A percentile compares a stretch with the other conserved stretches of the same genome.
Evolutionary conservation across 1,284 basidiomycete species (phyloP).

Genomic region (Fomitopsis palustris): DNA sequence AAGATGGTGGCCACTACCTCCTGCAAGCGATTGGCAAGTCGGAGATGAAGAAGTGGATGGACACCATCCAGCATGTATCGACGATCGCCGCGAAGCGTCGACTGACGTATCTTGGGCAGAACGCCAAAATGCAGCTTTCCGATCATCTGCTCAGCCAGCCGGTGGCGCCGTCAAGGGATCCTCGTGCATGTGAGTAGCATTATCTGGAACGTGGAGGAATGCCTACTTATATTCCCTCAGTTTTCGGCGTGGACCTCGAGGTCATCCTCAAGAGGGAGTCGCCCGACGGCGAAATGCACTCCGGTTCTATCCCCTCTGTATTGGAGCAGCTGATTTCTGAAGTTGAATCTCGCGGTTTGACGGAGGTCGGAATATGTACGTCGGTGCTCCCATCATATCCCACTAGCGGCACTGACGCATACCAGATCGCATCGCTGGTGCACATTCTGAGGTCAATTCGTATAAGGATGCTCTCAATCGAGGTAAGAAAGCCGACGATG

Average conservation of each 20-base stretch:
- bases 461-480: conserved; percentile 73
- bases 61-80: conserved; percentile 65
- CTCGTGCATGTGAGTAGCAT: conserved; percentile 53
- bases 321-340: conserved; percentile 63
- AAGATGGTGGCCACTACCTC: conserved; percentile 80
- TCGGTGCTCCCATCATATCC: conserved; percentile 11
- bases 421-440: conserved; percentile 80
- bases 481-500: conserved; percentile 33
- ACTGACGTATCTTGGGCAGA: conserved; percentile 75
- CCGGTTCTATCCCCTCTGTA: conserved; percentile 61
- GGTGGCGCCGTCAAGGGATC: conserved; percentile 44
- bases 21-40: conserved; percentile 65
- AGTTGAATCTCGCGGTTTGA: conserved; percentile 71
- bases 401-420: not conserved
- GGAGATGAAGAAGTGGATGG: conserved; percentile 75
- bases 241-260: conserved; percentile 74
- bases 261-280: conserved; percentile 66
- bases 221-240: conserved; percentile 34
- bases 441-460: conserved; percentile 60
- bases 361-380: conserved; percentile 80
- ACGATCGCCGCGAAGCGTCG: conserved; percentile 71
- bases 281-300: conserved; percentile 40
- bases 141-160: conserved; percentile 63
- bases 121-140: conserved; percentile 62
- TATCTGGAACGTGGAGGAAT: not conserved